Evolutionary conservation across 208 protist species (phyloP), one percentile per base, ranked within the genome.

Genomic region (Zelonia costaricensis): DNA sequence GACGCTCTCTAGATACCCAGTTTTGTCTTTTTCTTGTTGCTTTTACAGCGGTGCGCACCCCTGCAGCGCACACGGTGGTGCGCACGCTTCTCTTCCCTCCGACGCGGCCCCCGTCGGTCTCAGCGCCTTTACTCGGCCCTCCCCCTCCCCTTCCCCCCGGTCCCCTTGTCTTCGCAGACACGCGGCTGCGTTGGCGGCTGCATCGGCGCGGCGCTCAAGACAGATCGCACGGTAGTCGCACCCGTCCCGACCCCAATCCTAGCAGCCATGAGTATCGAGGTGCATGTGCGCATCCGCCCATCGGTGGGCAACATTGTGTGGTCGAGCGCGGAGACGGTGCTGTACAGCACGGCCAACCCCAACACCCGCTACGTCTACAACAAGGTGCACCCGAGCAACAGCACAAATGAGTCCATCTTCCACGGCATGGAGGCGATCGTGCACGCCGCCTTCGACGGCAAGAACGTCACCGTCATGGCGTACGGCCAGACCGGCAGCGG

Each of bases 401-500:
- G 74, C 54, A 84, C 63, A 46, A 95, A 95, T 62, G 75, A 76
- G 28, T 78, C 54, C 39, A 86, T 95, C 16, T 95, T 95, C 63
- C 81, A 83, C 1, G 76, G 72, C 43, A 75, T 95, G 15, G 86
- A 93, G 66, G 72, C 86, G 2, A 62, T 94, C 57, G 80, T 97
- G 38, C 62, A 92, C 33, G 78, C 87, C 30, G 85, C 84, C 28
- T 73, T 95, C 15, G 74, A 88, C 43, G 91, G 90, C 20, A 83
- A 77, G 42, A 92, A 93, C 66, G 74, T 84, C 2, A 90, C 80
- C 7, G 69, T 97, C 18, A 81, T 95, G 61, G 85, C 89, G 4
- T 97, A 96, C 63, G 93, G 93, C 0, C 91, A 97, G 73, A 97
- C 91, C 0, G 91, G 94, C 16, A 96, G 91, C 55, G 96, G 96